phyloP scores from a whole-genome alignment of 257 asterid species.

The Scutellaria barbata region DNA sequence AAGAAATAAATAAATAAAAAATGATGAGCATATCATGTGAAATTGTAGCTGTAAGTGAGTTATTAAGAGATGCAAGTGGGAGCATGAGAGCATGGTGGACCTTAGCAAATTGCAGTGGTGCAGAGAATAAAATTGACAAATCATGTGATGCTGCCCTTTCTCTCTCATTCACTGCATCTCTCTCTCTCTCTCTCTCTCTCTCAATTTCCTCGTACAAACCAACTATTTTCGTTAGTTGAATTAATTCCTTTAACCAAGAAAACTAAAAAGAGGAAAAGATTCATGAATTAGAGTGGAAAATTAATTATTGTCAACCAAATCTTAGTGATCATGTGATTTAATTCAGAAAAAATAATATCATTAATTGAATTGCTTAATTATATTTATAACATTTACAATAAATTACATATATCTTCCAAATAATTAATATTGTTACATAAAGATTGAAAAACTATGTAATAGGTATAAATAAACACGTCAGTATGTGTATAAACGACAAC shows the following conservation, averaged over 20 bases:
- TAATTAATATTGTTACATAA: too few relatives aligned
- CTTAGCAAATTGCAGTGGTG: not conserved
- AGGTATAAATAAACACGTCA: too few relatives aligned
- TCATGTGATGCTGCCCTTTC: slow-evolving; percentile 5
- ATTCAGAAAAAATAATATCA: too few relatives aligned
- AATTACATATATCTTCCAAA: too few relatives aligned
- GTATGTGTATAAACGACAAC: too few relatives aligned
- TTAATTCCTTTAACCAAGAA: not conserved
- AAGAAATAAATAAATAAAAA: not conserved
- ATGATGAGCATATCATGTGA: slow-evolving; percentile 38
- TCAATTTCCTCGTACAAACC: slow-evolving; percentile 35
- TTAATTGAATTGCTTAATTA: too few relatives aligned
- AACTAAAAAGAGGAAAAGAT: not conserved
- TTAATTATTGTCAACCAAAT: too few relatives aligned
- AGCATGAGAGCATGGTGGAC: slow-evolving; percentile 34
- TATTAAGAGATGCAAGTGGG: slow-evolving; percentile 30
- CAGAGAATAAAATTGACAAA: slow-evolving; percentile 8
- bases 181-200: not conserved
- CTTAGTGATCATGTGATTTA: too few relatives aligned
- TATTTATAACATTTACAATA: too few relatives aligned
- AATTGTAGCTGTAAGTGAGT: slow-evolving; percentile 18
- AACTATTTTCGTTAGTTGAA: slow-evolving; percentile 14
- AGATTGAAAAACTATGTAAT: too few relatives aligned
- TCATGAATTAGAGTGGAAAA: not conserved
- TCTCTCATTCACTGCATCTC: slow-evolving; percentile 25